Evolutionary conservation across 2,329 filamentous ascomycete genomes (phyloP).

Genomic region (Lasiodiplodia gonubiensis): DNA sequence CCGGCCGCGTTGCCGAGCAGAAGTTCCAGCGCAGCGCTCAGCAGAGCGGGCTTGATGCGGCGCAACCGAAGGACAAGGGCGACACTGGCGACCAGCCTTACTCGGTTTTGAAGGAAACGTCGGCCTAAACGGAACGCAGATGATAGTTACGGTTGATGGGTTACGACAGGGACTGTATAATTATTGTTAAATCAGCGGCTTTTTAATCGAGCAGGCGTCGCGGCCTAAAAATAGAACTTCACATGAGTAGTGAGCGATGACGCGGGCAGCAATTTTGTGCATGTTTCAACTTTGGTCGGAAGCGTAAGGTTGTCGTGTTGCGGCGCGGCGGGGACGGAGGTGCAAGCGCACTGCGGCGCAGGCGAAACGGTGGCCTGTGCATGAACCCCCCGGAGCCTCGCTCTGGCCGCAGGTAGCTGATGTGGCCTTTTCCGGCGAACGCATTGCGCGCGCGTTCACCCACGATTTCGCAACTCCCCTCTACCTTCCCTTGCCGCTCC

Average conservation of each 20-base stretch:
- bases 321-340: slow-evolving; percentile 1
- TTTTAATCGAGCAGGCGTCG: not conserved
- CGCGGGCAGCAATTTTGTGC: slow-evolving; percentile 5
- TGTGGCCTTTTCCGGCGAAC: slow-evolving; percentile 26
- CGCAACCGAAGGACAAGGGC: slow-evolving; percentile 28
- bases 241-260: not conserved
- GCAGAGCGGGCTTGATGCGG: slow-evolving; percentile 38
- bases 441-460: slow-evolving; percentile 6
- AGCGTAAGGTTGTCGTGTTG: not conserved
- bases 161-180: slow-evolving; percentile 17
- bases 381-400: slow-evolving; percentile 9
- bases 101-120: slow-evolving; percentile 32
- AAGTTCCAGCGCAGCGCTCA: slow-evolving; percentile 44
- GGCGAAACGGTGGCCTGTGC: not conserved
- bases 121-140: slow-evolving; percentile 21
- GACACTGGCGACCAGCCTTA: slow-evolving; percentile 28
- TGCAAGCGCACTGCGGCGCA: not conserved
- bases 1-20: slow-evolving; percentile 55
- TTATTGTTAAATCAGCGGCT: not conserved
- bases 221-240: slow-evolving; percentile 2
- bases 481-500: slow-evolving; percentile 4
- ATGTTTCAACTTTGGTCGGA: slow-evolving; percentile 7
- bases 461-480: slow-evolving; percentile 1
- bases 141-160: not conserved
- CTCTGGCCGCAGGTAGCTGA: slow-evolving; percentile 18